Evolutionary conservation across 192 early-diverging fungal species (phyloP).

Genomic region (Coemansia sp.): DNA sequence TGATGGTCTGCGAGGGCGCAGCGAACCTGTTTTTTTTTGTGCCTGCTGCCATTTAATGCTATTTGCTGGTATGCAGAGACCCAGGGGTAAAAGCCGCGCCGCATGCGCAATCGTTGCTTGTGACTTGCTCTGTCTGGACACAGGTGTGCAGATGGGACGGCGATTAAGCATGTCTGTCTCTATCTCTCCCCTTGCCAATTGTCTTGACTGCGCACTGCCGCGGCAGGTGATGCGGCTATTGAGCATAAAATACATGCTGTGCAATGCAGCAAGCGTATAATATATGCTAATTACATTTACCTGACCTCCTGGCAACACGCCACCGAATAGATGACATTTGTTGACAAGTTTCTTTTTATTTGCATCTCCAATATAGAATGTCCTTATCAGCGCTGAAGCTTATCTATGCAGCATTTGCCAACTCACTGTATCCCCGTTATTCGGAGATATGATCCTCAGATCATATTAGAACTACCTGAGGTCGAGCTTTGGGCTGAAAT

Average conservation of each 20-base stretch:
- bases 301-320: background rate
- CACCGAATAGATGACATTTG: background rate
- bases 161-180: background rate
- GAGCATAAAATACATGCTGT: slow-evolving; percentile 1
- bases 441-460: background rate
- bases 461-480: background rate
- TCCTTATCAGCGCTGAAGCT: background rate
- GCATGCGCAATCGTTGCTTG: background rate
- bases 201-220: background rate
- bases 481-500: background rate
- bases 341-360: background rate
- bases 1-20: slow-evolving; percentile 8
- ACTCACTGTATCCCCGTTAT: background rate
- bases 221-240: background rate
- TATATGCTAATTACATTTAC: background rate
- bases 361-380: background rate
- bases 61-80: slow-evolving; percentile 3
- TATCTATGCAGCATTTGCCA: background rate
- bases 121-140: background rate
- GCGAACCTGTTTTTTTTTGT: background rate
- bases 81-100: background rate
- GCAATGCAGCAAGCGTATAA: background rate
- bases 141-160: background rate
- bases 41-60: background rate
- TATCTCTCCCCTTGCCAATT: background rate